phyloP scores from a whole-genome alignment of 2,329 filamentous ascomycete genomes.

The Aquanectria penicillioides region DNA sequence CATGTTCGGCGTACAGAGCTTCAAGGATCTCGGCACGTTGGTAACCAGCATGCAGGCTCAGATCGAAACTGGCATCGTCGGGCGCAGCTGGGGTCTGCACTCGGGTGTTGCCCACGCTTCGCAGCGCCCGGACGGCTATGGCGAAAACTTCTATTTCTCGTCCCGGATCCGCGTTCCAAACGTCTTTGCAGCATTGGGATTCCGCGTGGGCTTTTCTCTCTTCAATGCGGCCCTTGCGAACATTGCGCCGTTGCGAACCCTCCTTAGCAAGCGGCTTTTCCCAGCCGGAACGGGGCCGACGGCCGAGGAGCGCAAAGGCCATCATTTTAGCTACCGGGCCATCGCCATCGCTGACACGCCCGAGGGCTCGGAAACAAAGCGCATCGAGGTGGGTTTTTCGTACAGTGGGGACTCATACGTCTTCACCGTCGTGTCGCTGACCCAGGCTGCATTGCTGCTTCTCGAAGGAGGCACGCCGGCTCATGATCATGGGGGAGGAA shows the following conservation, averaged over 20 bases:
- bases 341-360: conserved; percentile 24
- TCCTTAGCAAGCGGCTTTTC: conserved; percentile 21
- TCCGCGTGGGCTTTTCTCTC: conserved; percentile 17
- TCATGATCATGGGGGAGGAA: conserved; percentile 30
- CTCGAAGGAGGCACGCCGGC: conserved; percentile 21
- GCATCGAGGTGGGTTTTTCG: conserved; percentile 25
- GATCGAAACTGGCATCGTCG: conserved; percentile 29
- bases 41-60: conserved; percentile 21
- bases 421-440: conserved; percentile 31
- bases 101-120: background rate
- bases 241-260: conserved; percentile 21
- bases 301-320: conserved; percentile 12
- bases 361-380: background rate
- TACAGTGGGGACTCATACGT: conserved; percentile 32
- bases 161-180: conserved; percentile 10
- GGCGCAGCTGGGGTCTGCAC: conserved; percentile 32
- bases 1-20: background rate
- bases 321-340: conserved; percentile 28
- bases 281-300: conserved; percentile 31
- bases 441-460: conserved; percentile 31
- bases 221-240: conserved; percentile 19
- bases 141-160: conserved; percentile 12
- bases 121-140: conserved; percentile 11
- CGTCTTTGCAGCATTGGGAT: background rate
- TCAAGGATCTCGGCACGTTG: conserved; percentile 13